Percentiles rank a stretch among this genome's conserved stretches.
Conservation (phyloP, 108 stramenopile genomes). For the Cyclotella distinguenda region DNA sequence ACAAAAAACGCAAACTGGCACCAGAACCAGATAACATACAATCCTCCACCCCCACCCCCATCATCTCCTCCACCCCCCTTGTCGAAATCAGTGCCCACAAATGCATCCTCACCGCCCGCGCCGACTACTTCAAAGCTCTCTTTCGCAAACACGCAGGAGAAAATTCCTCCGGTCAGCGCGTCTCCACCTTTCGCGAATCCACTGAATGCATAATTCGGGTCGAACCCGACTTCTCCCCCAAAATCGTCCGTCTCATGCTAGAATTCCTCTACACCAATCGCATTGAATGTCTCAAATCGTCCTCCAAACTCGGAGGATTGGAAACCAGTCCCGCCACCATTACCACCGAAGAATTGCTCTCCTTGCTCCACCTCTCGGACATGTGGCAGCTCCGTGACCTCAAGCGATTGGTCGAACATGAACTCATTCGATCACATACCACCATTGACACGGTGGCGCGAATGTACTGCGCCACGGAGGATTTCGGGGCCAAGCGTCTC, state of each 20-base stretch:
- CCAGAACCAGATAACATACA: conserved; percentile 24
- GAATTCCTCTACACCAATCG: conserved; percentile 96
- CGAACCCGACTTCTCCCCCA: conserved; percentile 68
- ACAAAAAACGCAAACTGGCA: conserved; percentile 30
- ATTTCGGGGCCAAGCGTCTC: conserved; percentile 79
- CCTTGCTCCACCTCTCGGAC: conserved; percentile 77
- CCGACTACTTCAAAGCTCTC: conserved; percentile 96
- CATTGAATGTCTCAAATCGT: conserved; percentile 58
- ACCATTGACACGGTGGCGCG: conserved; percentile 77
- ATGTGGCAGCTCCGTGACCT: conserved; percentile 88
- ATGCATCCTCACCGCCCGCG: conserved; percentile 91
- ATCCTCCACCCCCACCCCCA: background rate
- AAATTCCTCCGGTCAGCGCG: conserved; percentile 19
- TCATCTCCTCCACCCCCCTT: conserved; percentile 19
- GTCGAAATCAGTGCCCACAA: conserved; percentile 92
- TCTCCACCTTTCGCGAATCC: conserved; percentile 71
- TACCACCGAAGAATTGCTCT: conserved; percentile 75
- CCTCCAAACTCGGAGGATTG: conserved; percentile 5
- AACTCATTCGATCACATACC: conserved; percentile 83
- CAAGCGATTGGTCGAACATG: conserved; percentile 85
- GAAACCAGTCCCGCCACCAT: conserved; percentile 31
- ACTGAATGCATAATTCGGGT: conserved; percentile 75
- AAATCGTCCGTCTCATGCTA: conserved; percentile 85
- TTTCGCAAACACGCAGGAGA: conserved; percentile 78
- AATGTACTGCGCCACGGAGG: conserved; percentile 88